Percentiles rank a stretch among this genome's conserved stretches.
These are phyloP conservation scores for Aspergillus udagawae DNA, from an alignment of 2,329 filamentous ascomycete species.

Conservation along the genomic window DNA sequence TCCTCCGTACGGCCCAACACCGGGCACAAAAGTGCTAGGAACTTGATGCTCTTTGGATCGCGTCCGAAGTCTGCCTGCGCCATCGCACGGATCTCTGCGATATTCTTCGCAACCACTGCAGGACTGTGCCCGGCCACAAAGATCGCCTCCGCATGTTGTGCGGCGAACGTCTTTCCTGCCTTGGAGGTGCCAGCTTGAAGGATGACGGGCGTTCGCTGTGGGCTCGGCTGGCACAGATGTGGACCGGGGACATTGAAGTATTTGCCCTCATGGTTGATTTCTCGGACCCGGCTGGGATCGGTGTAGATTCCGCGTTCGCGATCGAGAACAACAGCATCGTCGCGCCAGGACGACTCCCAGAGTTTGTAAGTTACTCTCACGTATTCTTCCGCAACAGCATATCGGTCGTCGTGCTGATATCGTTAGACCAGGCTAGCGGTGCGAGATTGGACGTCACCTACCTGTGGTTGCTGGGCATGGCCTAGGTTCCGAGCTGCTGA, in stretches of 20 bases:
- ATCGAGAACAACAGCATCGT: constrained; percentile 61
- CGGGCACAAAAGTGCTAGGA: constrained; percentile 62
- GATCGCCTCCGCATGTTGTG: constrained; percentile 67
- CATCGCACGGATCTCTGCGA: constrained; percentile 59
- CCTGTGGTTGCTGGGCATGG: constrained; percentile 49
- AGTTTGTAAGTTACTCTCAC: constrained; percentile 64
- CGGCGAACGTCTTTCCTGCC: constrained; percentile 63
- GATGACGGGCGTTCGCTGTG: constrained; percentile 65
- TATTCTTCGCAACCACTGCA: constrained; percentile 56
- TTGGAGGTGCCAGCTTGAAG: constrained; percentile 67
- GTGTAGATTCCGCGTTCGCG: constrained; percentile 58
- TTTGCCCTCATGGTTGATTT: constrained; percentile 64
- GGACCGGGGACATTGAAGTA: constrained; percentile 62
- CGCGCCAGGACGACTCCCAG: constrained; percentile 63
- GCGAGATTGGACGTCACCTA: constrained; percentile 10
- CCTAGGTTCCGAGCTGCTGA: constrained; percentile 63
- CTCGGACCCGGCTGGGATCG: constrained; percentile 54
- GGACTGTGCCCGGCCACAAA: constrained; percentile 66
- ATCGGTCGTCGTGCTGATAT: constrained; percentile 60
- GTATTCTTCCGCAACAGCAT: constrained; percentile 62
- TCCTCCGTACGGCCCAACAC: constrained; percentile 63
- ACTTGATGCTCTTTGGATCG: constrained; percentile 60
- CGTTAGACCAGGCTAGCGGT: not conserved
- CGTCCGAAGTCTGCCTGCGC: constrained; percentile 53
- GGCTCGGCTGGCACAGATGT: constrained; percentile 62